Evolutionary conservation across 176 grass and related monocot species (phyloP).

Genomic region (Carex cristatella): DNA sequence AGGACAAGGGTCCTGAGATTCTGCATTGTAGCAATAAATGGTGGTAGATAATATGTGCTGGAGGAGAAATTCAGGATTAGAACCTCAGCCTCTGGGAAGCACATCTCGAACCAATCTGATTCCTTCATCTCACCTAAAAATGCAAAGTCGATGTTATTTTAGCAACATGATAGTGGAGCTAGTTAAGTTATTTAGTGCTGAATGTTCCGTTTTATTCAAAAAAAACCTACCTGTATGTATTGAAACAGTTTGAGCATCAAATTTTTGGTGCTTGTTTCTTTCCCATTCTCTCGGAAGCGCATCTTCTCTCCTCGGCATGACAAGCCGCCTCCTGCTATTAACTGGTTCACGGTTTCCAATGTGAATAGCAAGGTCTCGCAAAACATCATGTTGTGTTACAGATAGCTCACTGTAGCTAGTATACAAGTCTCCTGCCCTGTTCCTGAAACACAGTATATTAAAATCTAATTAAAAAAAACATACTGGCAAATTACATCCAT

Average conservation of each 20-base stretch:
- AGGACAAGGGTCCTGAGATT: conserved; percentile 82
- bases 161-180: neutral
- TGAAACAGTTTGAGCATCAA: conserved; percentile 94
- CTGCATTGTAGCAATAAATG: conserved; percentile 72
- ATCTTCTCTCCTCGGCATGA: conserved; percentile 91
- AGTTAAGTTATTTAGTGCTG: neutral
- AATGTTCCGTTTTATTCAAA: neutral
- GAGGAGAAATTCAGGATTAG: conserved; percentile 89
- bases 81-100: conserved; percentile 91
- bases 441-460: conserved; percentile 33
- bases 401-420: conserved; percentile 78
- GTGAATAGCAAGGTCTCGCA: conserved; percentile 93
- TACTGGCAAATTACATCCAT: neutral
- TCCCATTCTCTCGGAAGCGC: conserved; percentile 72
- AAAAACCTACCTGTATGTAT: conserved; percentile 78
- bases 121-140: conserved; percentile 90
- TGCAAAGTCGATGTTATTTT: neutral
- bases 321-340: conserved; percentile 47
- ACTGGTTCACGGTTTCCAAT: conserved; percentile 50
- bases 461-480: neutral
- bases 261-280: conserved; percentile 54
- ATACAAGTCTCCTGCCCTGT: conserved; percentile 87
- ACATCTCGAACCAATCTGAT: conserved; percentile 90
- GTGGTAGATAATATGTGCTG: conserved; percentile 59
- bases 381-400: conserved; percentile 88